Percentiles rank a stretch among this genome's conserved stretches.
Conservation (phyloP, 768 basidiomycete species). For the Lactifluus subvellereus region DNA sequence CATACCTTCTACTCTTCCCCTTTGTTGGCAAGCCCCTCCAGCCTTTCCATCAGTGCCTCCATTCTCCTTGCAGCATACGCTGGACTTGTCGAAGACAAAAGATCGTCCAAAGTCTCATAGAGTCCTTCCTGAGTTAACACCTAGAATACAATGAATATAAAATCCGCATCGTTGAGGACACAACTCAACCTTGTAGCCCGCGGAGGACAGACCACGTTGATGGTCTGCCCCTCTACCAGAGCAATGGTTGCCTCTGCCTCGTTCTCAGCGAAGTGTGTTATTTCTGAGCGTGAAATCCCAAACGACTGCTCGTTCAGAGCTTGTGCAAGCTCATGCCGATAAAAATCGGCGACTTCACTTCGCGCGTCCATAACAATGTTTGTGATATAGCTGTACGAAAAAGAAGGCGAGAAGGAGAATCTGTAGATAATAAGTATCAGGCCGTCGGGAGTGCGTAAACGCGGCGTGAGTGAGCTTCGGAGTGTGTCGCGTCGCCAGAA, state of each 20-base stretch:
- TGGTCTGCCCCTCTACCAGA: conserved; percentile 13
- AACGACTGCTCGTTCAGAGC: conserved; percentile 21
- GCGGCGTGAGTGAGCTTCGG: background rate
- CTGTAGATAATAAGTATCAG: background rate
- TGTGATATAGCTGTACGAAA: background rate
- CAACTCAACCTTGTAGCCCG: conserved; percentile 20
- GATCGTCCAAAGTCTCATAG: conserved; percentile 24
- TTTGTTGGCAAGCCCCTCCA: conserved; percentile 2
- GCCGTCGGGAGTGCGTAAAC: too few relatives aligned
- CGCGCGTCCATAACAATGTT: background rate
- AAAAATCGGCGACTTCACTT: conserved; percentile 9
- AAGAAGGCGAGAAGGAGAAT: background rate
- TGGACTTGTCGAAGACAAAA: conserved; percentile 17
- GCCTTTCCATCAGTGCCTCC: conserved; percentile 6
- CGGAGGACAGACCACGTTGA: conserved; percentile 15
- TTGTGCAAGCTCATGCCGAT: conserved; percentile 14
- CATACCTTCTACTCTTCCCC: background rate
- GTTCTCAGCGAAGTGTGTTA: background rate
- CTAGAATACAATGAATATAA: conserved; percentile 6
- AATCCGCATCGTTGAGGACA: background rate
- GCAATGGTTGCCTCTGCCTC: conserved; percentile 18
- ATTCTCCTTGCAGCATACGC: conserved; percentile 7
- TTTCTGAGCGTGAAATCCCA: conserved; percentile 8
- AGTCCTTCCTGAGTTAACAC: background rate
- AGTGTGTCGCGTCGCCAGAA: background rate